These are phyloP conservation scores for Borealophlyctis nickersoniae DNA, from an alignment of 192 early-diverging fungal genomes.

Conservation along the genomic window DNA sequence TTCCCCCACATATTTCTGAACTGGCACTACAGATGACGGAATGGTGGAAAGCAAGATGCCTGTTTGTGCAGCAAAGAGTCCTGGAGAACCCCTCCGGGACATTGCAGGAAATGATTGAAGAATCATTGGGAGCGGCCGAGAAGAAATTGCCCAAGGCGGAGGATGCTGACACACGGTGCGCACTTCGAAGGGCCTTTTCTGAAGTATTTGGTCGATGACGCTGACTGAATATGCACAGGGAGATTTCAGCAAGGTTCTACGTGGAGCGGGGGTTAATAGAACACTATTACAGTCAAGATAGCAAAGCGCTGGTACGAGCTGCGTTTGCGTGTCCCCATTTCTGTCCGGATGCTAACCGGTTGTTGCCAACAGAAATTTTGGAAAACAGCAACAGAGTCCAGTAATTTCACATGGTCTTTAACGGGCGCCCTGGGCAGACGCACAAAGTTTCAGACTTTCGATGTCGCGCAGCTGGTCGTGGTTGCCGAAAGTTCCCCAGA, in stretches of 20 bases:
- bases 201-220: too few species aligned
- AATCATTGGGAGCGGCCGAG: slow-evolving; percentile 7
- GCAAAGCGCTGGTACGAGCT: slow-evolving; percentile 46
- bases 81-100: slow-evolving; percentile 64
- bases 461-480: slow-evolving; percentile 89
- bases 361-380: slow-evolving; percentile 54
- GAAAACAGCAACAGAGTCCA: slow-evolving; percentile 70
- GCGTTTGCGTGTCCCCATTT: too few species aligned
- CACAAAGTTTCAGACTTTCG: slow-evolving; percentile 89
- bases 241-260: slow-evolving; percentile 61
- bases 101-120: slow-evolving; percentile 48
- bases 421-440: slow-evolving; percentile 87
- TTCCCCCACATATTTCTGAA: not conserved
- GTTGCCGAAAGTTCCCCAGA: slow-evolving; percentile 68
- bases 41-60: slow-evolving; percentile 75
- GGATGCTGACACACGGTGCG: too few species aligned
- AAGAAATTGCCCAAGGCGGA: not conserved
- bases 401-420: slow-evolving; percentile 79
- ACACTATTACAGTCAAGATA: slow-evolving; percentile 72
- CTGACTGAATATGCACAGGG: slow-evolving; percentile 21
- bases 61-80: slow-evolving; percentile 76
- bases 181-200: too few species aligned
- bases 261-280: slow-evolving; percentile 78
- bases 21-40: slow-evolving; percentile 33
- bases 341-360: not conserved